Percentiles rank a stretch among this genome's conserved stretches.
phyloP scores from a whole-genome alignment of 768 basidiomycete species.

The Kondoa subrosea region DNA sequence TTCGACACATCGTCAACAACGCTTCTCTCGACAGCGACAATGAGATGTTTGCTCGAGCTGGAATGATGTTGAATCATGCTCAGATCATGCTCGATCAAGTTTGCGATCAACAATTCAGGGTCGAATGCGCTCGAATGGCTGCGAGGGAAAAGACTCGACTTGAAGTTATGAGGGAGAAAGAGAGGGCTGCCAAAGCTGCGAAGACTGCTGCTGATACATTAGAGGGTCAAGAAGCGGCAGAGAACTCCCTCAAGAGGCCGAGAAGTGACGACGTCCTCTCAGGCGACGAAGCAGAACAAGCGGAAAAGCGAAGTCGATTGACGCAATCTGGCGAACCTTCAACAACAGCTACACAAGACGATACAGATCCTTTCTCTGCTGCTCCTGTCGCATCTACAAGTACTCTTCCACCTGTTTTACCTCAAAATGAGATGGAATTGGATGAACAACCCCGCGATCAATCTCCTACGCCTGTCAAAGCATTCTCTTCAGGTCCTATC shows the following conservation, averaged over 20 bases:
- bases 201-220: conserved; percentile 38
- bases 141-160: conserved; percentile 40
- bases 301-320: conserved; percentile 2
- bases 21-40: conserved; percentile 66
- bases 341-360: conserved; percentile 11
- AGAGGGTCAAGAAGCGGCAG: conserved; percentile 39
- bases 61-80: conserved; percentile 66
- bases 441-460: background rate
- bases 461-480: background rate
- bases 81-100: conserved; percentile 70
- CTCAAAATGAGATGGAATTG: too few species aligned
- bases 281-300: conserved; percentile 5
- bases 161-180: conserved; percentile 33
- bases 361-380: background rate
- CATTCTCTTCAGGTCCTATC: conserved; percentile 17
- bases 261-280: conserved; percentile 10
- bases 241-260: background rate
- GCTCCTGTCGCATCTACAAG: background rate
- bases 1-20: conserved; percentile 36
- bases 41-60: conserved; percentile 63
- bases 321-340: background rate
- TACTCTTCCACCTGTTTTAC: too few species aligned
- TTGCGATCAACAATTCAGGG: conserved; percentile 57
- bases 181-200: conserved; percentile 29
- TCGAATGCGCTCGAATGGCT: conserved; percentile 82